These are phyloP conservation scores for Alectoria sarmentosa DNA, from an alignment of 495 filamentous ascomycete species.

Conservation along the genomic window DNA sequence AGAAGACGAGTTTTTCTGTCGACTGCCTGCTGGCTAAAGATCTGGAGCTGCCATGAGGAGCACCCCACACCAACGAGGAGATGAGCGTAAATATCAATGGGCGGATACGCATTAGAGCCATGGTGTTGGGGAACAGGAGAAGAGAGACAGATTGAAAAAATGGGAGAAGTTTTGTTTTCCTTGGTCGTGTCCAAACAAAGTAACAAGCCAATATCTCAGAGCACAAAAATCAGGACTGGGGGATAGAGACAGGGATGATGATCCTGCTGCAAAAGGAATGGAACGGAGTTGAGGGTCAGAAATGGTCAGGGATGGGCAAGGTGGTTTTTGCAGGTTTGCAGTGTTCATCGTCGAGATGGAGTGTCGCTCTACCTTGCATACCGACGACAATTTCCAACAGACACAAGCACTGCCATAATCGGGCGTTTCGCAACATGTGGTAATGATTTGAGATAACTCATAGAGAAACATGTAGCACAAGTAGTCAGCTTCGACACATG, in stretches of 20 bases:
- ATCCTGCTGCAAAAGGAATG: background rate
- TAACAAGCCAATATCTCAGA: background rate
- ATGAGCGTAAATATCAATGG: background rate
- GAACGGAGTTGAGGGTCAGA: background rate
- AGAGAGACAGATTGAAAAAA: background rate
- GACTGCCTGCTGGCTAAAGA: slow-evolving; percentile 18
- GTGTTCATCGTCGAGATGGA: too few relatives aligned
- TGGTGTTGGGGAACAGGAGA: background rate
- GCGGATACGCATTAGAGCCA: background rate
- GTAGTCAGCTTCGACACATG: background rate
- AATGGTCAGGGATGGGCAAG: too few relatives aligned
- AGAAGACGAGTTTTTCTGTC: slow-evolving; percentile 44
- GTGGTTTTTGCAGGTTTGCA: too few relatives aligned
- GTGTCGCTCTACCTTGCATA: too few relatives aligned
- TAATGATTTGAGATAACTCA: background rate
- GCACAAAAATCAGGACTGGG: background rate
- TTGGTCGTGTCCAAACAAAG: background rate
- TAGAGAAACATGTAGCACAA: background rate
- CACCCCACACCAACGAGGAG: background rate
- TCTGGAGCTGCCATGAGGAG: slow-evolving; percentile 9
- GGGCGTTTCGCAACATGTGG: background rate
- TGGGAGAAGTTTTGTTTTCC: background rate
- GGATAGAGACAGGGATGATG: background rate
- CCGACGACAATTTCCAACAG: background rate
- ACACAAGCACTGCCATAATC: background rate